phyloP scores from a whole-genome alignment of 495 filamentous ascomycete species.

The Corynascus novoguineensis region DNA sequence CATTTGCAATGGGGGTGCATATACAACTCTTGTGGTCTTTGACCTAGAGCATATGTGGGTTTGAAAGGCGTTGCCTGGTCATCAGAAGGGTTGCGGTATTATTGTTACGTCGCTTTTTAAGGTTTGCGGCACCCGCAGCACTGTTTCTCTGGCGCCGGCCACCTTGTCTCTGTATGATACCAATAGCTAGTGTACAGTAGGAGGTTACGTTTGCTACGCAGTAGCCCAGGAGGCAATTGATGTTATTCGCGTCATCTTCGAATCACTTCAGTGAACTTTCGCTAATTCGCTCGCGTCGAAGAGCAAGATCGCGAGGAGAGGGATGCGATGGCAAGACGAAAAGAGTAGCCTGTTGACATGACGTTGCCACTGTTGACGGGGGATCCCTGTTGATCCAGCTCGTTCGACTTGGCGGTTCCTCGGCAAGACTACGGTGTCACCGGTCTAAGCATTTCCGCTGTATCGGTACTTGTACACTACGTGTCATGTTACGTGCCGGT shows the following conservation, averaged over 20 bases:
- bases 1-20: not conserved
- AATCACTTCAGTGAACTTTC: not conserved
- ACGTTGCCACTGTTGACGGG: not conserved
- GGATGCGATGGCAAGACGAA: too few species aligned
- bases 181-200: slow-evolving; percentile 1
- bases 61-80: slow-evolving; percentile 1
- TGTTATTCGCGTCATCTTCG: not conserved
- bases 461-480: not conserved
- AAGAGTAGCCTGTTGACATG: not conserved
- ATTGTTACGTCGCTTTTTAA: not conserved
- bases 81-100: not conserved
- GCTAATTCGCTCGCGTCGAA: too few species aligned
- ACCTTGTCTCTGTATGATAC: not conserved
- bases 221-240: not conserved
- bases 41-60: slow-evolving; percentile 1
- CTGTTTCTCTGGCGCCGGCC: not conserved
- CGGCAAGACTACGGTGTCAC: slow-evolving; percentile 1
- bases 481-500: not conserved
- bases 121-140: not conserved
- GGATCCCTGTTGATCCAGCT: not conserved
- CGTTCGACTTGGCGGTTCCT: not conserved
- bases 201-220: not conserved
- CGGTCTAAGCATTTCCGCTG: too few species aligned
- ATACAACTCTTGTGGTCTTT: not conserved
- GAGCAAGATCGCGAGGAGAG: too few species aligned